These are phyloP conservation scores for Lecanicillium sp. DNA, from an alignment of 2,329 filamentous ascomycete species.

Conservation along the genomic window DNA sequence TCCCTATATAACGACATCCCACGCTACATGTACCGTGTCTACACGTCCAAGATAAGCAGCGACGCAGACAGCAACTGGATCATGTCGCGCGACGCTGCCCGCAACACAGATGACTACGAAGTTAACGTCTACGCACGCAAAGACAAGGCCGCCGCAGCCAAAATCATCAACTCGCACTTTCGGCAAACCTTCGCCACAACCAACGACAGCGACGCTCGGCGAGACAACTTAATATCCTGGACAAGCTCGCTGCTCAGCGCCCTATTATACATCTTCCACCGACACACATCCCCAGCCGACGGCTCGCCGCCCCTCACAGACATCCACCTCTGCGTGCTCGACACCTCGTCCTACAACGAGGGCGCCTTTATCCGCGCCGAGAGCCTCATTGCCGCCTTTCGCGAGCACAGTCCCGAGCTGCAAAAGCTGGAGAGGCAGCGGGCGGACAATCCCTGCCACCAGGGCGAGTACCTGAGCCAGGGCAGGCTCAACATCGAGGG, in stretches of 20 bases:
- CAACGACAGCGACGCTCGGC: neutral
- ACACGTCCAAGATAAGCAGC: neutral
- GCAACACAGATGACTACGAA: neutral
- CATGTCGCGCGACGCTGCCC: neutral
- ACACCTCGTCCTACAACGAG: neutral
- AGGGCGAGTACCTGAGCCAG: conserved; percentile 8
- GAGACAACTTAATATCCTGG: conserved; percentile 8
- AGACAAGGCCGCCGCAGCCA: conserved; percentile 2
- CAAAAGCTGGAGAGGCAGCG: neutral
- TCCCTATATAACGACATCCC: neutral
- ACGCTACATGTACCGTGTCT: conserved; percentile 7
- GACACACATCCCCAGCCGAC: neutral
- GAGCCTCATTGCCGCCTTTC: conserved; percentile 4
- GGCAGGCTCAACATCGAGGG: conserved; percentile 3
- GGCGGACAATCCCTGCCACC: neutral
- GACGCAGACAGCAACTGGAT: neutral
- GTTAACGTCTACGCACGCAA: conserved; percentile 2
- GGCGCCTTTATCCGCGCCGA: conserved; percentile 1
- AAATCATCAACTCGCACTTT: conserved; percentile 6
- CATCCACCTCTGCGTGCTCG: conserved; percentile 1
- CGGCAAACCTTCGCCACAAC: too few relatives aligned
- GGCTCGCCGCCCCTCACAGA: conserved; percentile 1
- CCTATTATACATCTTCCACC: conserved; percentile 6
- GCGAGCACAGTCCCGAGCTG: neutral
- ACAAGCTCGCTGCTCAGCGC: conserved; percentile 7